Evolutionary conservation across 1,284 basidiomycete genomes (phyloP).

Genomic region (Pulchroboletus neoregius): DNA sequence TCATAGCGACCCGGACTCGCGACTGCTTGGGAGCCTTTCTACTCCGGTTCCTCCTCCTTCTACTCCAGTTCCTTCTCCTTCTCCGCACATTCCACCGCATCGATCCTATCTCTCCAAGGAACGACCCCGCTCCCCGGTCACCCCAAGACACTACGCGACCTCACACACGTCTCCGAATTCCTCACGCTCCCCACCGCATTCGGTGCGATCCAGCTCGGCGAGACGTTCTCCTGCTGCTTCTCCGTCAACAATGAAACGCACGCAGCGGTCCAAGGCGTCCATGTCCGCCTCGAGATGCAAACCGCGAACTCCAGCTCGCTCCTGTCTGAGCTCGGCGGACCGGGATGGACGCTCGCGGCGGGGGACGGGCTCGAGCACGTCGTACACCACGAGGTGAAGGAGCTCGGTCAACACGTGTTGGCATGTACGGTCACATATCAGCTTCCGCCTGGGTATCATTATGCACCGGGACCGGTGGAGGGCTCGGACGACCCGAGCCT

Average conservation of each 20-base stretch:
- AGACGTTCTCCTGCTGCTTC: slow-evolving; percentile 75
- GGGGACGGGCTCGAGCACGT: slow-evolving; percentile 62
- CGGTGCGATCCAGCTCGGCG: slow-evolving; percentile 75
- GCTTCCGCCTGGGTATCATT: slow-evolving; percentile 51
- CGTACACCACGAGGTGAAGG: slow-evolving; percentile 78
- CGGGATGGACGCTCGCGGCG: slow-evolving; percentile 41
- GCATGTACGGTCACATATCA: slow-evolving; percentile 72
- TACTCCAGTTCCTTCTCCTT: slow-evolving; percentile 77
- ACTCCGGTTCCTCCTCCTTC: slow-evolving; percentile 76
- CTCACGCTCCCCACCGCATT: slow-evolving; percentile 74
- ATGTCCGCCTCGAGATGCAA: slow-evolving; percentile 71
- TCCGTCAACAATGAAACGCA: slow-evolving; percentile 75
- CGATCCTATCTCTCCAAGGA: slow-evolving; percentile 73
- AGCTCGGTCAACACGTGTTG: slow-evolving; percentile 77
- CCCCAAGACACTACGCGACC: slow-evolving; percentile 76
- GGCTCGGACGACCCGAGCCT: slow-evolving; percentile 53
- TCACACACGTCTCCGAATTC: slow-evolving; percentile 66
- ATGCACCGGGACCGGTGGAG: slow-evolving; percentile 43
- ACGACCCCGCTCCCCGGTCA: slow-evolving; percentile 61
- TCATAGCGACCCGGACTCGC: slow-evolving; percentile 68
- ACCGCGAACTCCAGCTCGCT: slow-evolving; percentile 61
- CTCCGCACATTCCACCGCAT: slow-evolving; percentile 71
- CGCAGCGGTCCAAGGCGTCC: slow-evolving; percentile 54
- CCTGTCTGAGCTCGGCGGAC: slow-evolving; percentile 61
- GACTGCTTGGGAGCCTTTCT: slow-evolving; percentile 77